Percentiles rank a stretch among this genome's conserved stretches.
Conservation (phyloP, 2,329 filamentous ascomycete genomes). For the Iodosphaeria phyllophila region DNA sequence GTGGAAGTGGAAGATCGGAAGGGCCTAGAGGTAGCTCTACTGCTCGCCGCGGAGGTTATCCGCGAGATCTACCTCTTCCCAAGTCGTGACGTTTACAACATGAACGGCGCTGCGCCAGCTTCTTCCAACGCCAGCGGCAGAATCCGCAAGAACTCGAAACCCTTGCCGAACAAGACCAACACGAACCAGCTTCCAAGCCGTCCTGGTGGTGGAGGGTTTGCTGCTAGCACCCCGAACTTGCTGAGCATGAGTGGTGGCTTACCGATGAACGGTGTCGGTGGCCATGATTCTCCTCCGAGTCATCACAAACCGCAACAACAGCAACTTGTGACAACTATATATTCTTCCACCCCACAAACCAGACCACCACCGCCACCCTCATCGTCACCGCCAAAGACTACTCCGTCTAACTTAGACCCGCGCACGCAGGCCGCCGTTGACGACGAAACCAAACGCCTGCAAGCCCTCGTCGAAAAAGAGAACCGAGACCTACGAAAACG, state of each 20-base stretch:
- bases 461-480: slow-evolving; percentile 32
- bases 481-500: slow-evolving; percentile 35
- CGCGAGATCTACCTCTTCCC: slow-evolving; percentile 46
- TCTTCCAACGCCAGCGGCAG: no score
- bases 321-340: no score
- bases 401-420: slow-evolving; percentile 9
- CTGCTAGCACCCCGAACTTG: slow-evolving; percentile 14
- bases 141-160: slow-evolving; percentile 26
- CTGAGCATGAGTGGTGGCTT: slow-evolving; percentile 23
- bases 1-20: slow-evolving; percentile 91
- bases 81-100: slow-evolving; percentile 62
- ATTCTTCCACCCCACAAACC: no score
- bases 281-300: no score
- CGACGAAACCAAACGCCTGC: slow-evolving; percentile 59
- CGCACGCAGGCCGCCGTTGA: slow-evolving; percentile 36
- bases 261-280: no score
- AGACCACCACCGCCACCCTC: slow-evolving; percentile 19
- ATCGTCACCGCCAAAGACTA: slow-evolving; percentile 8
- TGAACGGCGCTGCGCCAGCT: slow-evolving; percentile 24
- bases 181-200: slow-evolving; percentile 10
- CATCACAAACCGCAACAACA: no score
- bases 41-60: slow-evolving; percentile 44
- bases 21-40: slow-evolving; percentile 68
- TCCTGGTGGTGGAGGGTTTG: slow-evolving; percentile 5
- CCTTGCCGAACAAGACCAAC: slow-evolving; percentile 12